Evolutionary conservation across 495 filamentous ascomycete species (phyloP).

Genomic region (Neurospora tetrasperma): DNA sequence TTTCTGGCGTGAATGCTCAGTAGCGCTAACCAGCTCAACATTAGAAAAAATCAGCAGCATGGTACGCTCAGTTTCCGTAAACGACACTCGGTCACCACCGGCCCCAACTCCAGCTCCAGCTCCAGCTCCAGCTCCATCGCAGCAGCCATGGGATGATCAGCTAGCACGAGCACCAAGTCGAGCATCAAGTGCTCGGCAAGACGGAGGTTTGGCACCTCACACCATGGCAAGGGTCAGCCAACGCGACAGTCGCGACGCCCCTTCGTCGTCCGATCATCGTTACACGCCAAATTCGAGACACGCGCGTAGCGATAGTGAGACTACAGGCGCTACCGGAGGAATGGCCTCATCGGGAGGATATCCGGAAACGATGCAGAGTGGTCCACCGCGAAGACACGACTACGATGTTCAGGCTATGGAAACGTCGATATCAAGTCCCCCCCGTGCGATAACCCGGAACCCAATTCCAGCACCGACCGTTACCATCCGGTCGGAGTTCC

Average conservation of each 20-base stretch:
- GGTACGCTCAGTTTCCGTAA: constrained; percentile 71
- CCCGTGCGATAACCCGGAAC: constrained; percentile 65
- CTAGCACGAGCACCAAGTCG: constrained; percentile 38
- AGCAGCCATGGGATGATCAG: constrained; percentile 41
- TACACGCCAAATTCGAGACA: constrained; percentile 52
- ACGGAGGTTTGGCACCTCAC: constrained; percentile 16
- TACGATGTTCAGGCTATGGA: constrained; percentile 97
- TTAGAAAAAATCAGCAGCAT: constrained; percentile 92
- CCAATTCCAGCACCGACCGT: constrained; percentile 87
- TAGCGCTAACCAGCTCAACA: constrained; percentile 11
- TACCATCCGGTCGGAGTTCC: constrained; percentile 91
- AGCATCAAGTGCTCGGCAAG: constrained; percentile 33
- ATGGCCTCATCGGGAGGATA: constrained; percentile 69
- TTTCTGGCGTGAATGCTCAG: neutral
- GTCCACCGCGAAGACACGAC: constrained; percentile 65
- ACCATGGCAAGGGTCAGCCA: constrained; percentile 22
- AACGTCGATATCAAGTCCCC: constrained; percentile 67
- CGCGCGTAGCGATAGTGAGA: constrained; percentile 58
- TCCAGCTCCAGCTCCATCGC: constrained; percentile 29
- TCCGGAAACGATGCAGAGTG: constrained; percentile 50
- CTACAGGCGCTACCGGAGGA: constrained; percentile 37
- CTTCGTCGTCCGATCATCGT: constrained; percentile 47
- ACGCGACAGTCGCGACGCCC: constrained; percentile 42
- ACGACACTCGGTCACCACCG: constrained; percentile 47
- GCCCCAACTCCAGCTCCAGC: constrained; percentile 34